Evolutionary conservation across 1,284 basidiomycete genomes (phyloP).

Genomic region (Caloboletus inedulis): DNA sequence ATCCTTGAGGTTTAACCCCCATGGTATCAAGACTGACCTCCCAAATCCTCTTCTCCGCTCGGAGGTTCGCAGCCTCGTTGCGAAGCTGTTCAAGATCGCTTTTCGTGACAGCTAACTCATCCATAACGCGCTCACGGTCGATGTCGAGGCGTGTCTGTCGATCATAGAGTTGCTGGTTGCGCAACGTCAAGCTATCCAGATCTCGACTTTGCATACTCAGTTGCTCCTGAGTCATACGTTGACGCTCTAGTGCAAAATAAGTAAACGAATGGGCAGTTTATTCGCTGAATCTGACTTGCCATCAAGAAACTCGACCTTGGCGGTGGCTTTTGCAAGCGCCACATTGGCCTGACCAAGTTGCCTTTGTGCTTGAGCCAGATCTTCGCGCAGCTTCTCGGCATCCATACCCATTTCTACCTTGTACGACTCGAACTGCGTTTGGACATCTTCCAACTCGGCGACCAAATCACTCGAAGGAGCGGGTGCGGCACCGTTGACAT

Average conservation of each 20-base stretch:
- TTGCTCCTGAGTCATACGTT: constrained; percentile 64
- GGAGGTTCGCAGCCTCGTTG: constrained; percentile 81
- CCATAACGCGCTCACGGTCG: constrained; percentile 58
- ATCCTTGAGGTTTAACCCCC: neutral
- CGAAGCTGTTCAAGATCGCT: constrained; percentile 68
- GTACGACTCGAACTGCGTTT: constrained; percentile 74
- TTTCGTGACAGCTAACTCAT: constrained; percentile 59
- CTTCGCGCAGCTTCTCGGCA: constrained; percentile 65
- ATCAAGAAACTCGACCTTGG: constrained; percentile 69
- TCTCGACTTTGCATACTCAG: constrained; percentile 54
- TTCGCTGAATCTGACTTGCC: constrained; percentile 44
- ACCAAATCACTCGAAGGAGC: constrained; percentile 32
- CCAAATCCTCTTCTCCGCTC: constrained; percentile 91
- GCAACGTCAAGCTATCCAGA: constrained; percentile 56
- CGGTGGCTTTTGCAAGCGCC: constrained; percentile 76
- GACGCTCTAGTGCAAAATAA: constrained; percentile 48
- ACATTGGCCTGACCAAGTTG: constrained; percentile 67
- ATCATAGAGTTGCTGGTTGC: constrained; percentile 67
- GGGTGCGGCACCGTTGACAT: constrained; percentile 30
- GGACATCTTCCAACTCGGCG: constrained; percentile 67
- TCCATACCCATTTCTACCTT: constrained; percentile 78
- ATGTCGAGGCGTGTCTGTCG: constrained; percentile 66
- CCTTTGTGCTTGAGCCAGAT: constrained; percentile 60
- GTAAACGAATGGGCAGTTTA: neutral
- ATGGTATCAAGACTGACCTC: constrained; percentile 52